These are phyloP conservation scores for Selenicereus undatus DNA, from an alignment of 148 eudicot genomes.

Conservation along the genomic window DNA sequence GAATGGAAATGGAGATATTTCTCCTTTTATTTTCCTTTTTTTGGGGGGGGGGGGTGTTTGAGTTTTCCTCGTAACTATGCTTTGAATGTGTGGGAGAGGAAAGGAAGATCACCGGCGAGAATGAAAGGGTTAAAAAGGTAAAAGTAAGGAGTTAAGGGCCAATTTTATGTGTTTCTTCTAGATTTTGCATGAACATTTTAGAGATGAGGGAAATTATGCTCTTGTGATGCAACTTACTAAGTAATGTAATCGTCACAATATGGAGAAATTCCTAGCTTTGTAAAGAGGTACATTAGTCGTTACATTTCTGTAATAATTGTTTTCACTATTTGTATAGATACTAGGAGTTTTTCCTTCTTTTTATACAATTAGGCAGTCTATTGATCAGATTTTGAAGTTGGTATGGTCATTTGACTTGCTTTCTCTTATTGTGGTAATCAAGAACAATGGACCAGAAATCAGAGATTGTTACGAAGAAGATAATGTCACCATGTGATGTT, in stretches of 20 bases:
- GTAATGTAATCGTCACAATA: background rate
- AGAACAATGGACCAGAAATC: conserved; percentile 38
- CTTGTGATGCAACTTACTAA: background rate
- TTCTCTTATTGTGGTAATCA: background rate
- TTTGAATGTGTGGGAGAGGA: background rate
- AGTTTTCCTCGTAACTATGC: background rate
- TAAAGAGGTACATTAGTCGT: background rate
- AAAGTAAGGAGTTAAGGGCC: background rate
- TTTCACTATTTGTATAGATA: background rate
- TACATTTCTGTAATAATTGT: background rate
- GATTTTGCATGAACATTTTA: background rate
- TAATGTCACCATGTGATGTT: conserved; percentile 64
- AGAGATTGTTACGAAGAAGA: conserved; percentile 42
- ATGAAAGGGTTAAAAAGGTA: background rate
- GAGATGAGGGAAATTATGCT: background rate
- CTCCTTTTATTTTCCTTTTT: background rate
- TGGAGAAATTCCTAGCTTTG: background rate
- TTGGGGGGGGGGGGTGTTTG: background rate
- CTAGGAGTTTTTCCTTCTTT: background rate
- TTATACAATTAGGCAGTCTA: background rate
- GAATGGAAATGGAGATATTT: background rate
- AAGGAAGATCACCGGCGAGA: background rate
- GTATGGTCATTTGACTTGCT: background rate
- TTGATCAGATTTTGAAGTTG: background rate
- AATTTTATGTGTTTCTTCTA: no score